Percentiles rank a stretch among this genome's conserved stretches.
phyloP scores from a whole-genome alignment of 176 grass and related monocot genomes.

The Carex pumila region DNA sequence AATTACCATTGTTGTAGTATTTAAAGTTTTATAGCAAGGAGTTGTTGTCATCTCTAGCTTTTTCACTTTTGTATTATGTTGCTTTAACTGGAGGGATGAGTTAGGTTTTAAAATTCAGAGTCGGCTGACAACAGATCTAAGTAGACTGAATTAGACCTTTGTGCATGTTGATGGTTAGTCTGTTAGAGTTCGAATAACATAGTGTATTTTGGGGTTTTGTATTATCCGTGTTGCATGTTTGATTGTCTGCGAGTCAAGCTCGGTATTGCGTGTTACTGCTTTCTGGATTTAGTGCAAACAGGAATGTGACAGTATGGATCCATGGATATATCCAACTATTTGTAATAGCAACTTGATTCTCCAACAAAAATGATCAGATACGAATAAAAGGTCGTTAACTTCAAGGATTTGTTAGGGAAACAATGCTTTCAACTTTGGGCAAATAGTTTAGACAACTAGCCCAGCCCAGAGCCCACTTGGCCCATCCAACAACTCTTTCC shows the following conservation, averaged over 20 bases:
- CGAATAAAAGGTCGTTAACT: background rate
- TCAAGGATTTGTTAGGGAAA: too few species aligned
- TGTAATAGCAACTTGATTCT: background rate
- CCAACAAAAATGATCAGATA: background rate
- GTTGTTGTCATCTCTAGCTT: background rate
- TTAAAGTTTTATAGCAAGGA: conserved; percentile 15
- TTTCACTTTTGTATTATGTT: conserved; percentile 5
- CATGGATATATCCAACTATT: background rate
- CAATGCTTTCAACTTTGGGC: background rate
- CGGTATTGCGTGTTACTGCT: background rate
- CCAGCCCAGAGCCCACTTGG: background rate
- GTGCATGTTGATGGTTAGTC: conserved; percentile 10
- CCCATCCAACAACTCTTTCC: background rate
- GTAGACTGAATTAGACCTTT: background rate
- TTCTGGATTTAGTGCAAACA: background rate
- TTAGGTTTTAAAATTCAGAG: conserved; percentile 4
- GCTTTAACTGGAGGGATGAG: conserved; percentile 1
- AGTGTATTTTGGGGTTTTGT: background rate
- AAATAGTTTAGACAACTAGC: background rate
- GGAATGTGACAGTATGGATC: background rate
- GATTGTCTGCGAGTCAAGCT: background rate
- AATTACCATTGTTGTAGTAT: conserved; percentile 17
- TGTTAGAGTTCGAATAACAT: conserved; percentile 3
- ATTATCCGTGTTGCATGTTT: background rate
- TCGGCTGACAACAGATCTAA: conserved; percentile 14